Base-by-base conservation (phyloP, 2,329 filamentous ascomycete species). In the Thielaviopsis euricoi region DNA sequence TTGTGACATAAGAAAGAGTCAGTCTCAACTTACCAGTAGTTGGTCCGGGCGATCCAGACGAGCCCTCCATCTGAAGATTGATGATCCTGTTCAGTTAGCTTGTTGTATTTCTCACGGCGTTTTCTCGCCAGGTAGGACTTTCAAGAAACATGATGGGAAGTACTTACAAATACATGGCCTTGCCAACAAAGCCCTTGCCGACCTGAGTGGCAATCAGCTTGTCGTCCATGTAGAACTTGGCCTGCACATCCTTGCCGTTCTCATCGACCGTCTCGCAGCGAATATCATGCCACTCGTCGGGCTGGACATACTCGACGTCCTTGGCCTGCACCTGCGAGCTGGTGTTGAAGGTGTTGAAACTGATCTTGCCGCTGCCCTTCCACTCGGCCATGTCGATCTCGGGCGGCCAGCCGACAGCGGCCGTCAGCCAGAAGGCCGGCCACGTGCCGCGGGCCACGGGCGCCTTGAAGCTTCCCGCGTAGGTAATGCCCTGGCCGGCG, bases 311-410 rank as follows among this genome's bases (percentile, higher is more conserved):
- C 0, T 65, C 65, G 6, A 78, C 72, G 61, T 81, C 72, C 48
- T 70, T 67, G 46, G 75, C 71, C 3, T 70, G 65, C 2, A 79
- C 72, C 51, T 73, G 64, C 4, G 69, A 73, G 33, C 72, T 73
- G 1, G 74, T 75, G 62, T 76, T 75, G 64, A 76, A 76, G 1
- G 76, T 80, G 62, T 80, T 80, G 68, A 80, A 80, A 33, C 71
- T 74, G 60, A 79, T 75, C 64, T 77, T 74, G 17, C 76, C 77
- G 37, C 66, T 71, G n/a, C 78, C 78, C 64, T 81, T 81, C 78
- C 78, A 81, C 66, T 81, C 78, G 1, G 78, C 78, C 67, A 81
- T 71, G 64, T 81, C 78, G 58, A 81, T 74, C 71, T 81, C 79
- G 0, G 78, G 79, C 17, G 78, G 78, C 78, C 79, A 81, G 0